Base-by-base conservation (phyloP, 176 grass and related monocot genomes). In the Eragrostis nindensis region DNA sequence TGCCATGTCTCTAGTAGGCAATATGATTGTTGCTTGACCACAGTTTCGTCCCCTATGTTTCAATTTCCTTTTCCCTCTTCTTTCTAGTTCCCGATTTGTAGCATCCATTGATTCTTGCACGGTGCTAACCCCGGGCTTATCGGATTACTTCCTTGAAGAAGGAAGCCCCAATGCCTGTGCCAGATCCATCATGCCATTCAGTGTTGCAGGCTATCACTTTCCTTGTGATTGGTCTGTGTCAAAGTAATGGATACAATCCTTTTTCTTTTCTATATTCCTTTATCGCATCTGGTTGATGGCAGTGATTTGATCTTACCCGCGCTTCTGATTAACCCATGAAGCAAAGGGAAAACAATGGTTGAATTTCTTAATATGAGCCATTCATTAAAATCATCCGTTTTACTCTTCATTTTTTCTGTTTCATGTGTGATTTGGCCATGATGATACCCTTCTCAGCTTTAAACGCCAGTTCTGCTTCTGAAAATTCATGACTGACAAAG, bases 401-500 rank as follows among this genome's bases (percentile, higher is more conserved):
- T 29, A 6, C 39, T 9, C 30, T 1, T 7, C 0, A 0, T 1
- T 1, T 7, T 38, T 1, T 8, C 6, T 0, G 12, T 1, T 13
- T 36, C 0, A 12, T 72, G 66, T 30, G 3, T n/a, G 4, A 12
- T 41, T 52, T 62, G 80, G 63, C 73, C 13, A 42, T 87, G 92
- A 94, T 75, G 89, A 91, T 44, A 85, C 68, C 70, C 74, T 49
- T 21, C 48, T 47, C 78, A 82, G 85, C 84, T 87, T 81, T 87
- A 59, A 14, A 94, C 9, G 86, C 92, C 89, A 87, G 92, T 89
- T 89, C 84, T 91, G 86, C 92, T 94, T 94, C 92, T 84, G 86
- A 94, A 4, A 89, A 84, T 91, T 89, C 86, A n/a, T 91, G 89
- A 94, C 41, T 8, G 89, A 91, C n/a, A 66, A 63, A 84, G 73